These are phyloP conservation scores for Hygrophorus russula DNA, from an alignment of 768 basidiomycete genomes.

Conservation along the genomic window DNA sequence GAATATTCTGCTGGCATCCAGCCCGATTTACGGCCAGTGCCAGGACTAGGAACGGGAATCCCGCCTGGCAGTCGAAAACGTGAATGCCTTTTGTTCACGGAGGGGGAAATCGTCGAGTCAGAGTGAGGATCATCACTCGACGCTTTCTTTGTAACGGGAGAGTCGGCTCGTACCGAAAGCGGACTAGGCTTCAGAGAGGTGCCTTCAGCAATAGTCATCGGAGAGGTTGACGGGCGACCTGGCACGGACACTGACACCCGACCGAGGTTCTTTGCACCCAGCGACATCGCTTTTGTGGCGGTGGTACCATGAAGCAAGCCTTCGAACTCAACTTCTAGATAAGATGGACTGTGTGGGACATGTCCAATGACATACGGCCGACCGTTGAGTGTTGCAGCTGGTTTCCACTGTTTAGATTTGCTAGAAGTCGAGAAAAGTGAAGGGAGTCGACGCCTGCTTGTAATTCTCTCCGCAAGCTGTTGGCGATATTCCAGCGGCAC, in stretches of 20 bases:
- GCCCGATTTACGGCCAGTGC: conserved; percentile 32
- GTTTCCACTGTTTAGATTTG: conserved; percentile 62
- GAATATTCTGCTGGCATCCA: conserved; percentile 68
- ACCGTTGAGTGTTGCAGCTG: conserved; percentile 71
- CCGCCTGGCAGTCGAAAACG: conserved; percentile 49
- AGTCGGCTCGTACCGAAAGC: neutral
- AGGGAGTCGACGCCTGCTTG: conserved; percentile 50
- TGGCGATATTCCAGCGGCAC: conserved; percentile 83
- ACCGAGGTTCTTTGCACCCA: conserved; percentile 18
- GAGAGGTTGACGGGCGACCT: conserved; percentile 7
- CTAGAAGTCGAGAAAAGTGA: conserved; percentile 48
- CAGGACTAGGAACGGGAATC: conserved; percentile 45
- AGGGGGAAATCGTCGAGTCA: conserved; percentile 20
- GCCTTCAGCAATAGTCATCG: conserved; percentile 7
- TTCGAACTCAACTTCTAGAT: conserved; percentile 72
- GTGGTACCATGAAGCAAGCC: conserved; percentile 49
- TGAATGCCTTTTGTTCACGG: conserved; percentile 27
- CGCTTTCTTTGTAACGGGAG: conserved; percentile 11
- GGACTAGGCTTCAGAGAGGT: neutral
- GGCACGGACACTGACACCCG: conserved; percentile 4
- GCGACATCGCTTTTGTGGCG: conserved; percentile 32
- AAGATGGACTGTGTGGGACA: conserved; percentile 39
- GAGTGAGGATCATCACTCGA: conserved; percentile 25
- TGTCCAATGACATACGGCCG: conserved; percentile 59
- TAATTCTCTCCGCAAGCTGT: conserved; percentile 49